Evolutionary conservation across 2,329 filamentous ascomycete species (phyloP).

Genomic region (Verticillium isaacii): DNA sequence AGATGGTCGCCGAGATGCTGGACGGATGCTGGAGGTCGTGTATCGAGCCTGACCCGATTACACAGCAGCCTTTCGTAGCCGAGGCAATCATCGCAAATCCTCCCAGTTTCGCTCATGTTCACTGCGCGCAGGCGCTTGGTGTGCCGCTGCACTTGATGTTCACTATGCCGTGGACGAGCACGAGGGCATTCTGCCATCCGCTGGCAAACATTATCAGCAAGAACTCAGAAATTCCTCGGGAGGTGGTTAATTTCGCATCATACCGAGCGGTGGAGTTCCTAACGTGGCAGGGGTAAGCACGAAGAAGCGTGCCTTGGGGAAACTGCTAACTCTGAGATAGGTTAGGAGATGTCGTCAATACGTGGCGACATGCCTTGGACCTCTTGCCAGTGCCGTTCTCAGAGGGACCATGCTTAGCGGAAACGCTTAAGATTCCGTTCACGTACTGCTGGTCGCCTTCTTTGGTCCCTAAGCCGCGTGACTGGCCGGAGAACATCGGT

Average conservation of each 20-base stretch:
- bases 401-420: slow-evolving; percentile 65
- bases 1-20: slow-evolving; percentile 16
- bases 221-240: slow-evolving; percentile 39
- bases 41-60: slow-evolving; percentile 8
- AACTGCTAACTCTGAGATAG: slow-evolving; percentile 19
- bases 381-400: slow-evolving; percentile 65
- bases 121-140: slow-evolving; percentile 34
- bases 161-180: slow-evolving; percentile 69
- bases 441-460: slow-evolving; percentile 76
- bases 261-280: slow-evolving; percentile 69
- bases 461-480: slow-evolving; percentile 59
- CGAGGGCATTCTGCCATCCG: slow-evolving; percentile 66
- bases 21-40: slow-evolving; percentile 16
- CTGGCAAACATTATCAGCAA: slow-evolving; percentile 63
- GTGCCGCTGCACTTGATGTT: slow-evolving; percentile 39
- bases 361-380: slow-evolving; percentile 54
- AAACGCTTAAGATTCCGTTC: slow-evolving; percentile 62
- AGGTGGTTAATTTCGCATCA: slow-evolving; percentile 62
- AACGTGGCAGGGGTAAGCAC: slow-evolving; percentile 59
- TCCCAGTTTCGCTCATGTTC: slow-evolving; percentile 36
- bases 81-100: slow-evolving; percentile 43
- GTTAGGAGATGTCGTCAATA: slow-evolving; percentile 4
- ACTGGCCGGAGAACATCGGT: slow-evolving; percentile 59
- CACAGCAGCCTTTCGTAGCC: slow-evolving; percentile 30
- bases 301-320: no score